Conservation (phyloP, 2,329 filamentous ascomycete species). For the Penicillium oxalicum region DNA sequence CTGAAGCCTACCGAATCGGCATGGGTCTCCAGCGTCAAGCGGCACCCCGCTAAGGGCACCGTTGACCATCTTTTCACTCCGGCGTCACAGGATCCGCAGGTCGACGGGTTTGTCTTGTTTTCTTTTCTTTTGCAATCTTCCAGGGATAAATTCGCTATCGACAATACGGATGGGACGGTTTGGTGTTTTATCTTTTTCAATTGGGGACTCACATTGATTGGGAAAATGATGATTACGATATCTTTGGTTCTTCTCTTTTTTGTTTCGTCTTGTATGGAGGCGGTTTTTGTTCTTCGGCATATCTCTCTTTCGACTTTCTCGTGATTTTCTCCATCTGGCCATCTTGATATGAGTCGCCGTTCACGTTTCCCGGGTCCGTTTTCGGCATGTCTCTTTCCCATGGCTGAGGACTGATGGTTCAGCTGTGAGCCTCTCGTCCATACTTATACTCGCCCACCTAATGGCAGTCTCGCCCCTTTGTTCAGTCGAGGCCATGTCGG, state of each 20-base stretch:
- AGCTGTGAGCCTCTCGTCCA: no score
- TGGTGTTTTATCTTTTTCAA: constrained; percentile 12
- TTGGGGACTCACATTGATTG: constrained; percentile 5
- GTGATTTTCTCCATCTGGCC: constrained; percentile 21
- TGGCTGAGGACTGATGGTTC: no score
- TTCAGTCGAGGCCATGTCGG: no score
- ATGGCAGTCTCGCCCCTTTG: no score
- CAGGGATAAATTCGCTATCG: constrained; percentile 16
- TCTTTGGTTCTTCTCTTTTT: constrained; percentile 14
- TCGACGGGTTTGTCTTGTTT: constrained; percentile 15
- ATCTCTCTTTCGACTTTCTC: constrained; percentile 17
- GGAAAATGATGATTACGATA: constrained; percentile 22
- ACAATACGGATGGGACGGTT: constrained; percentile 13
- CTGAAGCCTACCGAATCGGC: constrained; percentile 56
- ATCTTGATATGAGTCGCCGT: no score
- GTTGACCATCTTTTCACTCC: not conserved
- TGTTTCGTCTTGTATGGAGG: no score
- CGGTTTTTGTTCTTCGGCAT: constrained; percentile 16
- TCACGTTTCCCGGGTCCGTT: no score
- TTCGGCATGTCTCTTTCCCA: no score
- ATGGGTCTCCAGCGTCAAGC: constrained; percentile 34
- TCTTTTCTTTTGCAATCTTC: not conserved
- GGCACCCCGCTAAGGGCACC: constrained; percentile 11
- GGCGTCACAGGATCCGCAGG: constrained; percentile 20
- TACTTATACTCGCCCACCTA: no score